Evolutionary conservation across 2,329 filamentous ascomycete genomes (phyloP), one percentile per base, ranked within the genome.

Genomic region (Cordyceps tenuipes): DNA sequence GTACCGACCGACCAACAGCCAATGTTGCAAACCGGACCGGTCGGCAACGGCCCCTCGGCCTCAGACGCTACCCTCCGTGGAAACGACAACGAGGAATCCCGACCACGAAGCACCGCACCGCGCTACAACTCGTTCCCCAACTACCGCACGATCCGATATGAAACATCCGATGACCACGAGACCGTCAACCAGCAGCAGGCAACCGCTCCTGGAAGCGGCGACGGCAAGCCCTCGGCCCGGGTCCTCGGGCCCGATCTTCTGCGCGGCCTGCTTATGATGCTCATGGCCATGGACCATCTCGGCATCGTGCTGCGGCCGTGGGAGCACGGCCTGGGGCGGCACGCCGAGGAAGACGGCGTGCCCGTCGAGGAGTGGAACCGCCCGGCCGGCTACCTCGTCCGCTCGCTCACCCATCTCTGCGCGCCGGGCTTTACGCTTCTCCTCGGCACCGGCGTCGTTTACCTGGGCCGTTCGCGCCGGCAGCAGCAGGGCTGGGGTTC

Each of bases 221-320:
- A 19, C 21, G 23, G 15, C 19, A 19, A 60, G 57, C 49, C 64
- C n/a, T 31, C 21, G 31, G 15, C 56, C 5, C 71, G 76, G 26
- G 73, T 71, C 26, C 66, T 79, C 5, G 75, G 73, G 0, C 77
- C 76, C 3, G 76, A 79, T 60, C 68, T 79, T 17, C 67, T 78
- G 5, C 75, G 76, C 39, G 76, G 76, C 34, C 64, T 77, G 2
- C 67, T 78, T n/a, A 77, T 77, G 73, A 65, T 71, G 13, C 50
- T 75, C 59, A 78, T 79, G 77, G 75, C 75, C 0, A 63, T 78
- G 47, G 76, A 79, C 64, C 76, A 79, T 64, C 71, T 69, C 59
- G 66, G 68, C n/a, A 61, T 77, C 17, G 66, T 66, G 1, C 66
- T 78, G n/a, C 69, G 71, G 59, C 67, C 72, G 1, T 79, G 76